These are phyloP conservation scores for Diplogelasinospora grovesii DNA, from an alignment of 495 filamentous ascomycete genomes.

Conservation along the genomic window DNA sequence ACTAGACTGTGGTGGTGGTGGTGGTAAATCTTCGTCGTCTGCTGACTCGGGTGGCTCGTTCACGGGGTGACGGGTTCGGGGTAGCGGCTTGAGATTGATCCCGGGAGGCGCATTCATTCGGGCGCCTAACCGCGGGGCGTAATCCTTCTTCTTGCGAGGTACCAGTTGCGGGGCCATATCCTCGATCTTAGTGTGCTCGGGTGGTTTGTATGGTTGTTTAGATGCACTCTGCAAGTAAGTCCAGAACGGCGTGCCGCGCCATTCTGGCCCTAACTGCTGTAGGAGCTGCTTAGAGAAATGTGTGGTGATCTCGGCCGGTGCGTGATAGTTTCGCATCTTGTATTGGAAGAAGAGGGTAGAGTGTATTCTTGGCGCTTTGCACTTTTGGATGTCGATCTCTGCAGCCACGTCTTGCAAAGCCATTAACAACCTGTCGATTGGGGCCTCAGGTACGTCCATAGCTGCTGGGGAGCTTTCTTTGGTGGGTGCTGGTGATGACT, in stretches of 20 bases:
- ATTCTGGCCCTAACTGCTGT: conserved; percentile 22
- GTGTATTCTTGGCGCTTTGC: conserved; percentile 7
- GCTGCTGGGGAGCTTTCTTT: neutral
- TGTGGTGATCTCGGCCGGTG: conserved; percentile 17
- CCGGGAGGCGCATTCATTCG: neutral
- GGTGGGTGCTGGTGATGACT: neutral
- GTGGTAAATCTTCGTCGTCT: conserved; percentile 13
- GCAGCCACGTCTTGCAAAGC: conserved; percentile 12
- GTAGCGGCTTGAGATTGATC: neutral
- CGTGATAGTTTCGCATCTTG: conserved; percentile 23
- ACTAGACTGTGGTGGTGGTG: too few relatives aligned
- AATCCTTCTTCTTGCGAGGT: conserved; percentile 21
- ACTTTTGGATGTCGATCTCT: conserved; percentile 9
- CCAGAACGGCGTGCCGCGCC: conserved; percentile 22
- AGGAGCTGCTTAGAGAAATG: conserved; percentile 30
- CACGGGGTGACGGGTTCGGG: conserved; percentile 6
- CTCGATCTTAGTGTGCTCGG: conserved; percentile 13
- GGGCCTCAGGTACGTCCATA: conserved; percentile 1
- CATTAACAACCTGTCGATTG: conserved; percentile 8
- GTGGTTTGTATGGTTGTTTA: conserved; percentile 13
- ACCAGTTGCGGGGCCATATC: conserved; percentile 20
- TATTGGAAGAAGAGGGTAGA: conserved; percentile 24
- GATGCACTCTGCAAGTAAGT: conserved; percentile 18
- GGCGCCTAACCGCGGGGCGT: neutral
- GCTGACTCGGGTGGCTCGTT: neutral